A percentile compares a stretch with the other conserved stretches of the same genome.
These are phyloP conservation scores for Triglochin maritima DNA, from an alignment of 106 monocot species.

Conservation along the genomic window DNA sequence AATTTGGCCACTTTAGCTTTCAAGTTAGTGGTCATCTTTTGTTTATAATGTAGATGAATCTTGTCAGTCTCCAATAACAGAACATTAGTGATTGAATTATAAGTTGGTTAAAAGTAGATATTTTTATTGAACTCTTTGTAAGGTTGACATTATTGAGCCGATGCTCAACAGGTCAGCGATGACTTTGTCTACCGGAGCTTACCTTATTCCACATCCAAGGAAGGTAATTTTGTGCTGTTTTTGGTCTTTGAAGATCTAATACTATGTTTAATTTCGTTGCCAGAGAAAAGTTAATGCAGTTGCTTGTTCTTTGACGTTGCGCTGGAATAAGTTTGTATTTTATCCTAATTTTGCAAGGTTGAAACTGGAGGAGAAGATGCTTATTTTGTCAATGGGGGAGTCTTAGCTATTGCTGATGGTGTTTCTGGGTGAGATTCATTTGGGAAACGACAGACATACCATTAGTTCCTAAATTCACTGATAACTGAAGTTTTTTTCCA, in stretches of 20 bases:
- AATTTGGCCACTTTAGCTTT: too few species aligned
- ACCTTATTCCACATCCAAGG: conserved; percentile 80
- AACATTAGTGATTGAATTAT: too few species aligned
- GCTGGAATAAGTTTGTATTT: not conserved
- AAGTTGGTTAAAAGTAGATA: too few species aligned
- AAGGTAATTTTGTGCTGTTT: conserved; percentile 33
- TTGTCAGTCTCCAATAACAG: too few species aligned
- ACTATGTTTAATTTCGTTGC: too few species aligned
- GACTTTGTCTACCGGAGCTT: conserved; percentile 50
- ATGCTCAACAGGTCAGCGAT: conserved; percentile 46
- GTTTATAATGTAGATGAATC: too few species aligned
- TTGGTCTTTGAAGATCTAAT: too few species aligned
- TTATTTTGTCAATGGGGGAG: conserved; percentile 64
- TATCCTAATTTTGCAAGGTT: conserved; percentile 29
- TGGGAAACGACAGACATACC: not conserved
- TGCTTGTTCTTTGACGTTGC: not conserved
- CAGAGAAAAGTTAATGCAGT: too few species aligned
- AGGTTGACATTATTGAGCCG: too few species aligned
- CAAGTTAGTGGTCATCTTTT: too few species aligned
- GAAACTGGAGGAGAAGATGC: conserved; percentile 92
- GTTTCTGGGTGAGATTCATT: conserved; percentile 70
- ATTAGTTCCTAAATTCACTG: not conserved
- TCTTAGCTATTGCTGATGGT: conserved; percentile 88
- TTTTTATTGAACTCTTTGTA: too few species aligned
- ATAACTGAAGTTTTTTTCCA: conserved; percentile 23